Percentiles rank a stretch among this genome's conserved stretches.
Evolutionary conservation across 129 eudicot genomes (phyloP).

Genomic region (Lonicera japonica): DNA sequence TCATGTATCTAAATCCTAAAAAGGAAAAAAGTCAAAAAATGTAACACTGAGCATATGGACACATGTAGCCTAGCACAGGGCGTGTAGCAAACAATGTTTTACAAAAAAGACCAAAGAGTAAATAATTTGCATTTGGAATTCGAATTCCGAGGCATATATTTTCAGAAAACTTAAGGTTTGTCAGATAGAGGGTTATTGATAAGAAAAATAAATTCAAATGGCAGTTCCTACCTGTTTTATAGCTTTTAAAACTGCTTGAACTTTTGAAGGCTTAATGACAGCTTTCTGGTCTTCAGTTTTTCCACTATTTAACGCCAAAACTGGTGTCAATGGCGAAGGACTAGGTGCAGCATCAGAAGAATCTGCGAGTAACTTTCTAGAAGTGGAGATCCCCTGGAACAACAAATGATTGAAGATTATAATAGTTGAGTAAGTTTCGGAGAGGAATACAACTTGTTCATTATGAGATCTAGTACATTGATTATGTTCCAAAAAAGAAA

Average conservation of each 20-base stretch:
- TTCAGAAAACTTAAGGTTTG: neutral
- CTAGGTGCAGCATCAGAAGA: constrained; percentile 67
- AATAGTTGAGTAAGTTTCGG: neutral
- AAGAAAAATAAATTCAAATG: neutral
- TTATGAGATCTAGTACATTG: neutral
- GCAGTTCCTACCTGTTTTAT: constrained; percentile 64
- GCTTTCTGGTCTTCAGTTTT: constrained; percentile 60
- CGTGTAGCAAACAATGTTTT: too few relatives aligned
- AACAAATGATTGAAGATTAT: constrained; percentile 7
- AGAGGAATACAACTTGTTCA: neutral
- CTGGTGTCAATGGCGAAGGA: constrained; percentile 75
- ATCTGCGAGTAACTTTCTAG: constrained; percentile 59
- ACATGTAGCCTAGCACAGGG: too few relatives aligned
- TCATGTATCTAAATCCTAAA: too few relatives aligned
- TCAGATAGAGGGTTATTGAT: neutral
- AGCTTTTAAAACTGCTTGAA: constrained; percentile 75
- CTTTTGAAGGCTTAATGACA: constrained; percentile 57
- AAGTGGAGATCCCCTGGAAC: constrained; percentile 65
- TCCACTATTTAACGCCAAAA: constrained; percentile 53
- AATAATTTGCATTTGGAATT: neutral
- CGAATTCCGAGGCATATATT: neutral
- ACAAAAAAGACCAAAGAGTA: too few relatives aligned
- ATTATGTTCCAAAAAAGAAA: neutral
- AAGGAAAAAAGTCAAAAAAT: too few relatives aligned
- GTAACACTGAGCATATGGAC: neutral